Base-by-base conservation (phyloP, 768 basidiomycete genomes). In the Fistulinella prunicolor region DNA sequence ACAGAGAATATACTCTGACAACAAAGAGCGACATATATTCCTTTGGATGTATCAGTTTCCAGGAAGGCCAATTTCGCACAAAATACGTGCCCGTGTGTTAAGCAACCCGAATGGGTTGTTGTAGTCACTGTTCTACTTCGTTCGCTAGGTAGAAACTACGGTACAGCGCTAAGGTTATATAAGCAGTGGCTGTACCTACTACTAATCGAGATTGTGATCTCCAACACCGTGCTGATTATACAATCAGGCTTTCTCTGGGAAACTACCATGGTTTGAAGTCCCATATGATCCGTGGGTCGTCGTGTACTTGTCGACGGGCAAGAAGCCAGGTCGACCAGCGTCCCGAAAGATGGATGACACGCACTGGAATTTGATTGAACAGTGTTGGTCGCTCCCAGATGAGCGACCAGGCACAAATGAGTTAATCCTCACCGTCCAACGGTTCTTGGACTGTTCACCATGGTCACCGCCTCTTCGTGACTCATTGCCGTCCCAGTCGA, bases 1-100 rank as follows among this genome's bases (percentile, higher is more conserved):
- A 66, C n/a, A n/a, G n/a, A 20, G 46, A 44, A 6, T 35, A 24
- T 9, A 38, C 6, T 10, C 37, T 9, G 14, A 57, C 55, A 12
- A 28, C 22, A 1, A 46, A 44, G n/a, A n/a, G n/a, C n/a, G n/a
- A n/a, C n/a, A n/a, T n/a, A n/a, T n/a, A n/a, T n/a, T n/a, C n/a
- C n/a, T 55, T 55, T 26, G 55, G 55, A n/a, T 70, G 69, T 51
- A 65, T 73, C 10, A 42, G 20, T n/a, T 42, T 55, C 10, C 53
- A 55, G 39, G 54, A 14, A 71, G 17, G 53, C 26, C 5, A 5
- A 12, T 9, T 12, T 6, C 3, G 4, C 14, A 67, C 4, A 6
- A 3, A 20, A 10, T 7, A 32, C 7, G 4, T 3, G 4, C 23
- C 12, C 13, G 13, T 8, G 26, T 45, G 7, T 44, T 6, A n/a